Evolutionary conservation across 2,329 filamentous ascomycete genomes (phyloP), one percentile per base, ranked within the genome.

Genomic region (Diaporthe caulivora): DNA sequence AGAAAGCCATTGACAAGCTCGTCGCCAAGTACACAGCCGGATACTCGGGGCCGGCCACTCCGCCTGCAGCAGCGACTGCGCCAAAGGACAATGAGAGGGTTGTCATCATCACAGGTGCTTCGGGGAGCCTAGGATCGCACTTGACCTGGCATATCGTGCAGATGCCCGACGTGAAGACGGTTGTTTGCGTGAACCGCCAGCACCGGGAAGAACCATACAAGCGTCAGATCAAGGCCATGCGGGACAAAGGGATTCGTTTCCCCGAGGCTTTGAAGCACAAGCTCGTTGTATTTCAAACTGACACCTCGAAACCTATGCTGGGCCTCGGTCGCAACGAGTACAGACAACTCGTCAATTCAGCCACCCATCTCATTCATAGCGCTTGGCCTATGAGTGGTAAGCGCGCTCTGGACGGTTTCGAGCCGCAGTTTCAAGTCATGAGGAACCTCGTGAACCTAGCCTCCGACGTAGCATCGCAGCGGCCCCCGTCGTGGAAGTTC

Each of bases 361-460:
- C 9, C 15, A 68, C 64, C 10, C 64, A 68, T 18, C 13, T 69
- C 26, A 31, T 62, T 17, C 58, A 62, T 40, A 88, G 86, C 64
- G 87, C 86, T 0, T 89, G 86, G 86, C 84, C 83, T 0, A 88
- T 89, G 86, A 85, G 80, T 70, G 78, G 77, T 11, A 86, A 80
- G 64, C 80, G 85, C 3, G 77, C 83, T 0, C 5, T 87, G 0
- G 65, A 70, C 1, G 80, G 77, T 1, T 87, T 86, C 71, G 84
- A 85, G 71, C 44, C 82, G 0, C 86, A 88, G 75, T 82, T 89
- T 64, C 77, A 82, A 5, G 80, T 82, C 18, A 83, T 90, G 81
- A 80, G 81, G 2, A 86, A 86, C 74, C 78, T 90, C 17, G 74
- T 90, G 10, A 79, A 86, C 51, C 79, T 90, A 3, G 85, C 86